Conservation (phyloP, 1,139 yeast genomes). For the Nakaseomyces sp. region DNA sequence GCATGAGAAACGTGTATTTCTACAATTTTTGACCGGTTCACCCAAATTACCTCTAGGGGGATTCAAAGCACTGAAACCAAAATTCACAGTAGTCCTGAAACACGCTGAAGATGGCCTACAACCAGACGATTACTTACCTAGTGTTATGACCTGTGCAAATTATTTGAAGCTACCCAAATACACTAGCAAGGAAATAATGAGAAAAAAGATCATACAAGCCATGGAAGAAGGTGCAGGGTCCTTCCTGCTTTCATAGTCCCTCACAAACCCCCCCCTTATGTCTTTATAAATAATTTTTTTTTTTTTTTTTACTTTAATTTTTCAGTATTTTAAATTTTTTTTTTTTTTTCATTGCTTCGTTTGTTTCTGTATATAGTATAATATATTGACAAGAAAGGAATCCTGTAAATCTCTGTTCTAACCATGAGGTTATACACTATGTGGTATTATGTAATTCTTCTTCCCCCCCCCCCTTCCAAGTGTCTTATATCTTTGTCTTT, state of each 20-base stretch:
- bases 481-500: no score
- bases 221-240: conserved; percentile 85
- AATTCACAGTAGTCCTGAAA: conserved; percentile 79
- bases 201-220: conserved; percentile 53
- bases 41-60: conserved; percentile 94
- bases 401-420: no score
- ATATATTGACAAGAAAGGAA: no score
- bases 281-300: conserved; percentile 13
- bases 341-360: no score
- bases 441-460: no score
- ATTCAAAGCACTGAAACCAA: conserved; percentile 73
- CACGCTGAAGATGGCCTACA: conserved; percentile 55
- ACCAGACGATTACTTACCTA: conserved; percentile 84
- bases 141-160: conserved; percentile 98
- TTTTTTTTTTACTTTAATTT: conserved; percentile 7
- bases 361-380: no score
- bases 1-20: conserved; percentile 57
- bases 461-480: no score
- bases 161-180: conserved; percentile 85
- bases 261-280: no score
- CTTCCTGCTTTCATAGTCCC: conserved; percentile 66
- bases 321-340: no score
- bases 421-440: no score
- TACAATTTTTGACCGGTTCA: conserved; percentile 88
- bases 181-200: conserved; percentile 52